Conservation (phyloP, 768 basidiomycete species). For the Termitomyces sp. region DNA sequence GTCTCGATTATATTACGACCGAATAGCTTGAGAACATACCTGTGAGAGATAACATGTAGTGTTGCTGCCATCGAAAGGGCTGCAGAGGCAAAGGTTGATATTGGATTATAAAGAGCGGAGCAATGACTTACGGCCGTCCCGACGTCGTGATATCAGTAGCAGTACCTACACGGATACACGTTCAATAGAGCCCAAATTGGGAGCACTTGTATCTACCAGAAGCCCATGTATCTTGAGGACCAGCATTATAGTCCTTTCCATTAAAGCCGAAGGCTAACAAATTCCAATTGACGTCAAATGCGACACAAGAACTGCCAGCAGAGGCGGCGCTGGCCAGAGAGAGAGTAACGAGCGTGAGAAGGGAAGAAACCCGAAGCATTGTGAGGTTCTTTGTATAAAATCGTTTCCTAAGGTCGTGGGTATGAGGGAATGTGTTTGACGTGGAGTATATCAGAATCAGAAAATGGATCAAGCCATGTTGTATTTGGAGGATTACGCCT, state of each 20-base stretch:
- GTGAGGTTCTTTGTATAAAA: not conserved
- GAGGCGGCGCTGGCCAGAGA: conserved; percentile 13
- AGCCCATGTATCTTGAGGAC: conserved; percentile 64
- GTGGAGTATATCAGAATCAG: not conserved
- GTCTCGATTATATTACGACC: not conserved
- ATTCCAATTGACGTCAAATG: conserved; percentile 79
- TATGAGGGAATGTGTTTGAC: not conserved
- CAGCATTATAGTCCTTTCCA: conserved; percentile 80
- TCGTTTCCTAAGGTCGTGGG: not conserved
- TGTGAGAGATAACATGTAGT: conserved; percentile 72
- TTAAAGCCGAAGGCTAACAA: conserved; percentile 82
- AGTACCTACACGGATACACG: conserved; percentile 27
- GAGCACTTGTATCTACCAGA: conserved; percentile 30
- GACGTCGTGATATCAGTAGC: conserved; percentile 64
- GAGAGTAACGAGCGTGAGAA: conserved; percentile 15
- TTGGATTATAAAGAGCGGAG: not conserved
- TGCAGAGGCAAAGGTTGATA: conserved; percentile 16
- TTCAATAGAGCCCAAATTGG: not conserved
- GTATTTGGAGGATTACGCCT: not conserved
- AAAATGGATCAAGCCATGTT: not conserved
- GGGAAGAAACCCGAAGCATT: conserved; percentile 13
- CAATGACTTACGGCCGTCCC: conserved; percentile 59
- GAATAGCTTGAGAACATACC: conserved; percentile 24
- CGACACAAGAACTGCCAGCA: conserved; percentile 45
- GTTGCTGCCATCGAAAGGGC: conserved; percentile 58